Percentiles rank a stretch among this genome's conserved stretches.
Evolutionary conservation across 2,329 filamentous ascomycete species (phyloP).

Genomic region (Aaosphaeria arxii): DNA sequence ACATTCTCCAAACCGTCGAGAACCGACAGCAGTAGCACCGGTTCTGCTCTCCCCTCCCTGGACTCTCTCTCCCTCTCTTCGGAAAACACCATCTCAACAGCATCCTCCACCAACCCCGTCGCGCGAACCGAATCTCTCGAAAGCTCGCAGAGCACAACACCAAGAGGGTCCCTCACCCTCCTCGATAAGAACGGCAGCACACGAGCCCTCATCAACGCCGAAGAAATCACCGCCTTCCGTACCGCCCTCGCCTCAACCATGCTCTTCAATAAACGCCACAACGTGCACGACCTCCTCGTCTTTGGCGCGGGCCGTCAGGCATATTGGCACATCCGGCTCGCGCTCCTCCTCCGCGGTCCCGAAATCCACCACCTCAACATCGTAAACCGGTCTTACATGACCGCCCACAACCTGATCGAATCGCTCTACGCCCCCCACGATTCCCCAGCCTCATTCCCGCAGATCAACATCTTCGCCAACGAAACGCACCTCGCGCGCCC

Average conservation of each 20-base stretch:
- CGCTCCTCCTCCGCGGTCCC: slow-evolving; percentile 65
- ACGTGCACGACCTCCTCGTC: slow-evolving; percentile 72
- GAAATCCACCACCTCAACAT: slow-evolving; percentile 80
- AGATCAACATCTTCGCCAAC: slow-evolving; percentile 11
- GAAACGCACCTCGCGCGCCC: slow-evolving; percentile 21
- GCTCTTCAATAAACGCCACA: slow-evolving; percentile 60
- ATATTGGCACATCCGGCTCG: slow-evolving; percentile 89
- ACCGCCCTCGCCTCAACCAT: slow-evolving; percentile 64
- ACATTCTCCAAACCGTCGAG: slow-evolving; percentile 13
- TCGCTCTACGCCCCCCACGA: slow-evolving; percentile 53
- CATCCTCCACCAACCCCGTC: slow-evolving; percentile 17
- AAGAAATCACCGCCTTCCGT: slow-evolving; percentile 67
- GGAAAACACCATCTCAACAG: slow-evolving; percentile 18
- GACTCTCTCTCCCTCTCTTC: slow-evolving; percentile 27
- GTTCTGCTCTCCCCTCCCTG: slow-evolving; percentile 33
- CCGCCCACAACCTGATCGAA: slow-evolving; percentile 51
- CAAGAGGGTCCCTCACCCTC: slow-evolving; percentile 58
- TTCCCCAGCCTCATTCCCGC: slow-evolving; percentile 7
- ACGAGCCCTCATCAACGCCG: slow-evolving; percentile 63
- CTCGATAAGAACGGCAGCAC: slow-evolving; percentile 57
- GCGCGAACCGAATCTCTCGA: slow-evolving; percentile 7
- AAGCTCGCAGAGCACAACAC: slow-evolving; percentile 40
- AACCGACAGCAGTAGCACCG: slow-evolving; percentile 27
- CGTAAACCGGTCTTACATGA: slow-evolving; percentile 71
- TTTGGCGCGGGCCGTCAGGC: slow-evolving; percentile 90